A percentile compares a stretch with the other conserved stretches of the same genome.
These are phyloP conservation scores for Fusarium anthophilum DNA, from an alignment of 2,329 filamentous ascomycete genomes.

Conservation along the genomic window DNA sequence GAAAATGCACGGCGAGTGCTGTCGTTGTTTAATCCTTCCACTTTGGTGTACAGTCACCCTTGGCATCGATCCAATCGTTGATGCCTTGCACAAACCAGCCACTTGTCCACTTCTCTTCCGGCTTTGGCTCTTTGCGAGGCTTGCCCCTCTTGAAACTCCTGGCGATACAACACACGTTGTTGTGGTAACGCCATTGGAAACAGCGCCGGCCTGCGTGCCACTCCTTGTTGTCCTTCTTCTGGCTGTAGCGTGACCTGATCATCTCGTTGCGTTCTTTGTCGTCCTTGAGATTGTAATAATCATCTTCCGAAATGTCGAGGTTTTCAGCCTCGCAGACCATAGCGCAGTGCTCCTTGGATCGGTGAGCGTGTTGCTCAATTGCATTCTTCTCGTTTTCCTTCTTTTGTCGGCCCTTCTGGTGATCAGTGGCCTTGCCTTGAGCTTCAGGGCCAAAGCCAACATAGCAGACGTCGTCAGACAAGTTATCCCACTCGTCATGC, in stretches of 20 bases:
- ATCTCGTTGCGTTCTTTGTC: conserved; percentile 43
- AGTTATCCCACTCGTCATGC: conserved; percentile 63
- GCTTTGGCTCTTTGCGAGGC: conserved; percentile 47
- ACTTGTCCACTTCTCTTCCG: conserved; percentile 50
- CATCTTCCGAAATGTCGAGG: conserved; percentile 49
- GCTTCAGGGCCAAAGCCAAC: conserved; percentile 50
- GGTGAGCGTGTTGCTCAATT: conserved; percentile 57
- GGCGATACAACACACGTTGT: conserved; percentile 55
- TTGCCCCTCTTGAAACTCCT: conserved; percentile 56
- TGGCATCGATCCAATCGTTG: conserved; percentile 57
- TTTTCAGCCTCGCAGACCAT: conserved; percentile 57
- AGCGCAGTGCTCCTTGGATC: conserved; percentile 57
- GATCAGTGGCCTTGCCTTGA: conserved; percentile 46
- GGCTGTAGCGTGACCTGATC: conserved; percentile 42
- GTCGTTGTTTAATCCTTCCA: conserved; percentile 49
- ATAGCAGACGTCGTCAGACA: conserved; percentile 59
- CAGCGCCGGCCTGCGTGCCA: conserved; percentile 51
- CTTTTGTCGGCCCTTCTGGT: conserved; percentile 49
- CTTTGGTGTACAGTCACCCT: conserved; percentile 53
- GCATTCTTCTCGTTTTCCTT: conserved; percentile 51
- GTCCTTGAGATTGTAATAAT: conserved; percentile 43
- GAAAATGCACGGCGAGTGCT: neutral
- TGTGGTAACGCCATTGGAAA: conserved; percentile 59
- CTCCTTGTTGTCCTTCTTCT: conserved; percentile 27
- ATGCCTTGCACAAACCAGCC: conserved; percentile 60